Conservation (phyloP, 495 filamentous ascomycete species). For the Xylaria bambusicola region DNA sequence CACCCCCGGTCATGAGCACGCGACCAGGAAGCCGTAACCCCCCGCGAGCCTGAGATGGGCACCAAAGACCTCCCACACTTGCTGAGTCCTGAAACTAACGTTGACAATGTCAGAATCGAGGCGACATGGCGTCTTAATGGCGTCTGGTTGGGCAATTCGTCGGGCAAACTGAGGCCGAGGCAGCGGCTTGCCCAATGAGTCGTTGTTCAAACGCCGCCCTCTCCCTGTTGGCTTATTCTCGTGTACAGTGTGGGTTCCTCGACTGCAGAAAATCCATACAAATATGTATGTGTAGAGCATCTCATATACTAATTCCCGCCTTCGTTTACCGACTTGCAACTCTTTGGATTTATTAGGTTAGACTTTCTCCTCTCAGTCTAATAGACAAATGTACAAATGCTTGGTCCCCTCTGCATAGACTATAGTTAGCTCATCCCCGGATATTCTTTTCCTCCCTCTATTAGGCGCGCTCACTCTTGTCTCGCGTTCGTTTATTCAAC, state of each 20-base stretch:
- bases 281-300: background rate
- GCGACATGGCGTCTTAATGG: background rate
- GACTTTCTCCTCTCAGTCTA: background rate
- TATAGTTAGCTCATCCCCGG: background rate
- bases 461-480: background rate
- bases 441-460: conserved; percentile 14
- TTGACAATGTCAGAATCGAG: background rate
- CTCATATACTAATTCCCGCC: background rate
- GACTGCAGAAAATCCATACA: background rate
- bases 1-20: conserved; percentile 14
- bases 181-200: too few relatives aligned
- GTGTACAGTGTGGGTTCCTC: background rate
- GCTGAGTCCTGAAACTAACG: background rate
- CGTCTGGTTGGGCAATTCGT: background rate
- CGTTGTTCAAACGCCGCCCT: too few relatives aligned
- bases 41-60: conserved; percentile 6
- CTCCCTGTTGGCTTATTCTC: background rate
- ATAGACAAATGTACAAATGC: background rate
- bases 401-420: background rate
- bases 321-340: background rate
- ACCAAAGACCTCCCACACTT: background rate
- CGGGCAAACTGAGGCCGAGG: too few relatives aligned
- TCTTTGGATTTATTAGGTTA: background rate
- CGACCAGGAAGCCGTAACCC: conserved; percentile 2
- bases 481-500: background rate